phyloP scores from a whole-genome alignment of 2,329 filamentous ascomycete species.

The Dichotomopilus funicola region DNA sequence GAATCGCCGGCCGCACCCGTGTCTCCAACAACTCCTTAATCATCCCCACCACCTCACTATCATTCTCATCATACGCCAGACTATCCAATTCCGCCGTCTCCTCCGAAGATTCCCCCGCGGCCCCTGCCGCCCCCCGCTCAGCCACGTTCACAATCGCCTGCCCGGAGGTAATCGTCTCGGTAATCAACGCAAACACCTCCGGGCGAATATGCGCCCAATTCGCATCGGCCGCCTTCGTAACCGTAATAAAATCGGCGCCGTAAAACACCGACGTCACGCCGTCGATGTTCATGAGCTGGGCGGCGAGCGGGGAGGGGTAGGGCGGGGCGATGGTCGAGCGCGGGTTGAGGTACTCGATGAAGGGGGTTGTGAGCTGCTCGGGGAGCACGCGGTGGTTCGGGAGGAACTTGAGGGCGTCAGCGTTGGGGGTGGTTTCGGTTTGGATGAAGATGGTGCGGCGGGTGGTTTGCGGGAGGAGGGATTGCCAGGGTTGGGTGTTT shows the following conservation, averaged over 20 bases:
- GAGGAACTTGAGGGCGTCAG: slow-evolving; percentile 93
- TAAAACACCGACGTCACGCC: slow-evolving; percentile 95
- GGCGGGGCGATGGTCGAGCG: slow-evolving; percentile 83
- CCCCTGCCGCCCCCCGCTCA: slow-evolving; percentile 12
- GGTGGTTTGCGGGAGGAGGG: slow-evolving; percentile 14
- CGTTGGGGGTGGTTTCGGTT: slow-evolving; percentile 88
- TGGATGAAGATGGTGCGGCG: slow-evolving; percentile 91
- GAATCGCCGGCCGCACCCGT: slow-evolving; percentile 87
- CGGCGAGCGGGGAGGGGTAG: slow-evolving; percentile 83
- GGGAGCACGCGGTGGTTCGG: slow-evolving; percentile 85
- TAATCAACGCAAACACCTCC: slow-evolving; percentile 92
- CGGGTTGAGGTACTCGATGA: slow-evolving; percentile 86
- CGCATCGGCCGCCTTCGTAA: slow-evolving; percentile 80
- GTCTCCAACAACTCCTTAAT: slow-evolving; percentile 98
- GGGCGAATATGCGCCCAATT: slow-evolving; percentile 95
- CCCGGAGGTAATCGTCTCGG: slow-evolving; percentile 80
- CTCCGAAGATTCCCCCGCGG: slow-evolving; percentile 40
- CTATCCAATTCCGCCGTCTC: slow-evolving; percentile 56
- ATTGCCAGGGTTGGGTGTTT: slow-evolving; percentile 2
- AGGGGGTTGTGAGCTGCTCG: slow-evolving; percentile 62
- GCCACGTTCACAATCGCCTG: slow-evolving; percentile 69
- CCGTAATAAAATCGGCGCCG: slow-evolving; percentile 90
- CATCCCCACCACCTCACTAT: slow-evolving; percentile 93
- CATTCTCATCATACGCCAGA: slow-evolving; percentile 78
- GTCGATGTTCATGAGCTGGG: slow-evolving; percentile 86